Percentiles rank a stretch among this genome's conserved stretches.
phyloP scores from a whole-genome alignment of 805 yeast genomes.

The Teunomyces aglyptinius region DNA sequence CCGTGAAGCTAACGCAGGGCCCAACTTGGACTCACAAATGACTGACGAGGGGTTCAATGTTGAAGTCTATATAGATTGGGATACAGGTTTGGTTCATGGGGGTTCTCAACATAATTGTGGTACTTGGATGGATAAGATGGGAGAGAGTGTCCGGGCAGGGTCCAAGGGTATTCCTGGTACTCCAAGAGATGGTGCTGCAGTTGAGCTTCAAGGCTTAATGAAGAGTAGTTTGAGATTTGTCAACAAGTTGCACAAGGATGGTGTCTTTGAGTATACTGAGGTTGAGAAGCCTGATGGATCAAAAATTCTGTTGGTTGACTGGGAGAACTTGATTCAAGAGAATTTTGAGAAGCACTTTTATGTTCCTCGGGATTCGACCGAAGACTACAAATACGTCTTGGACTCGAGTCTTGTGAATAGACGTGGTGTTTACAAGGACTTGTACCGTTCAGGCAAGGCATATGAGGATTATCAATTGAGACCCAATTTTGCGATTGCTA shows the following conservation, averaged over 20 bases:
- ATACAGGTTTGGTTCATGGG: slow-evolving; percentile 82
- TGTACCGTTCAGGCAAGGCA: slow-evolving; percentile 76
- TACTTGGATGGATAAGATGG: slow-evolving; percentile 99
- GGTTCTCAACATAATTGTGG: slow-evolving; percentile 95
- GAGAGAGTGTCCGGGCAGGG: slow-evolving; percentile 82
- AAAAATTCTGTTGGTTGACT: slow-evolving; percentile 54
- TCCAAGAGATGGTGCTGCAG: slow-evolving; percentile 95
- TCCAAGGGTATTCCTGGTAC: slow-evolving; percentile 95
- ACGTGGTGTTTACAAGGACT: slow-evolving; percentile 91
- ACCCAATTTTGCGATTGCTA: slow-evolving; percentile 89
- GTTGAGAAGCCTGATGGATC: slow-evolving; percentile 63
- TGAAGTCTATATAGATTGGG: slow-evolving; percentile 78
- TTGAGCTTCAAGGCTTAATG: slow-evolving; percentile 85
- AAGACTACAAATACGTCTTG: slow-evolving; percentile 61
- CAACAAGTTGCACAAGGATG: slow-evolving; percentile 50
- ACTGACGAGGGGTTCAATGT: slow-evolving; percentile 89
- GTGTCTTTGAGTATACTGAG: slow-evolving; percentile 53
- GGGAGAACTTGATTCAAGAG: slow-evolving; percentile 69
- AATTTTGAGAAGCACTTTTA: slow-evolving; percentile 81
- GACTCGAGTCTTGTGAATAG: slow-evolving; percentile 71
- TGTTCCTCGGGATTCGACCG: slow-evolving; percentile 62
- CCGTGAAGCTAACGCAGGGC: slow-evolving; percentile 95
- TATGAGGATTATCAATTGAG: slow-evolving; percentile 93
- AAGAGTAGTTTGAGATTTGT: slow-evolving; percentile 85
- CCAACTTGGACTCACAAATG: slow-evolving; percentile 87